Base-by-base conservation (phyloP, 1,139 yeast genomes). In the Pichia sp. region DNA sequence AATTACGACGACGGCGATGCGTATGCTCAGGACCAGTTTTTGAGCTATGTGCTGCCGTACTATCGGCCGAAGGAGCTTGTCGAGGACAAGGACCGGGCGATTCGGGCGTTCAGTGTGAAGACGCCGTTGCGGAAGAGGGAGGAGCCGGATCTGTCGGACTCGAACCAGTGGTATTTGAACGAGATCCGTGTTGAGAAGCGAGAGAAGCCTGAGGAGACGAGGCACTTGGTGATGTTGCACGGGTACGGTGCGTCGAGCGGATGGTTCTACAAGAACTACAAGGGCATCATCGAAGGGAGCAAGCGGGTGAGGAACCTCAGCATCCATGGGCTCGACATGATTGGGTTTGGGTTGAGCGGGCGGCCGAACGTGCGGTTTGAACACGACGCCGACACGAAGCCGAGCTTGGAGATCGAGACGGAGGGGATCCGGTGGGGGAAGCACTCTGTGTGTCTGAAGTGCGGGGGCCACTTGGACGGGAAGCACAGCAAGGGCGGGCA, bases 181-280 rank as follows among this genome's bases (percentile, higher is more conserved):
- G 68, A 65, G 33, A 50, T 64, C 16, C 47, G 64, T 30, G 51
- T 59, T 40, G 64, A 58, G 41, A 55, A 54, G 30, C 12, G 30
- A n/a, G 30, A n/a, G 24, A 20, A 20, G 24, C 24, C 24, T 3
- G 24, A 20, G 24, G 24, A 38, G 4, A 61, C 66, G 1, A 69
- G 67, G 17, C 80, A 80, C 60, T 63, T 86, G 29, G 90, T 91
- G 4, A 75, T 93, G 63, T 65, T 93, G 16, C 99, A 93, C 67
- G 99, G 99, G 0, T 91, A 89, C 69, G 97, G 96, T 0, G 95
- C 98, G 0, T 86, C 96, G 0, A 76, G 87, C 16, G 93, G 95
- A 27, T 87, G 93, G 66, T 93, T 84, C 72, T 91, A 90, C 61
- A 75, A 90, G 55, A 92, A 89, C 64, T 82, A 90, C 60, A 81